Evolutionary conservation across 371 early-diverging fungal genomes (phyloP), one percentile per base, ranked within the genome.

Genomic region (Massospora cicadina): DNA sequence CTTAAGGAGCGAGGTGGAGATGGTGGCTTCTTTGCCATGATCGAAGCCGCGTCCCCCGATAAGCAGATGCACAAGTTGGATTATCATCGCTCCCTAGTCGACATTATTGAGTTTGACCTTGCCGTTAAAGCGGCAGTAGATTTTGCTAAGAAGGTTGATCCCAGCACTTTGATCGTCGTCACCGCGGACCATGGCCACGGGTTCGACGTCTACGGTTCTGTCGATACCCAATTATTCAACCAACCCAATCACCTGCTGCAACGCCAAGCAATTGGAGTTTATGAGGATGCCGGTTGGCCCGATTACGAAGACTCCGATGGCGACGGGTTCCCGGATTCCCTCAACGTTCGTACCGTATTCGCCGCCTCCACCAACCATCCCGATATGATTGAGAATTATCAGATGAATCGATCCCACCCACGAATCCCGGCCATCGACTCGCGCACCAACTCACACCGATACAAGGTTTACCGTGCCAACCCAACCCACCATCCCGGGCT

Each of bases 161-260:
- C 80, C 67, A 75, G 81, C 67, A 87, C 87, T 57, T 71, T 81
- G 66, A 82, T 87, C 70, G 67, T 84, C 59, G 74, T 84, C 62
- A 87, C 87, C 54, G 84, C 86, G 55, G 87, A 87, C 67, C 87
- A 87, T 66, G 73, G 78, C 33, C 87, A 87, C 64, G 80, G 75
- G 26, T 87, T 79, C 70, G 87, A 85, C 67, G 83, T 84, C 67
- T 84, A 77, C 72, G 87, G 86, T 21, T 75, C 84, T 29, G 83
- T 87, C 57, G 87, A 85, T 69, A 71, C 71, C 59, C 62, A 69
- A 64, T 66, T 73, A 65, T 71, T 73, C 70, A 73, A 70, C 70
- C 66, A 68, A 0, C 24, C 43, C 2, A 67, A 68, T 24, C 72
- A 78, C 57, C 54, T 67, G 54, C 68, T 68, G 62, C 81, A 81